Evolutionary conservation across 352 stramenopile species (phyloP).

Genomic region (Globisporangium echinulatum): DNA sequence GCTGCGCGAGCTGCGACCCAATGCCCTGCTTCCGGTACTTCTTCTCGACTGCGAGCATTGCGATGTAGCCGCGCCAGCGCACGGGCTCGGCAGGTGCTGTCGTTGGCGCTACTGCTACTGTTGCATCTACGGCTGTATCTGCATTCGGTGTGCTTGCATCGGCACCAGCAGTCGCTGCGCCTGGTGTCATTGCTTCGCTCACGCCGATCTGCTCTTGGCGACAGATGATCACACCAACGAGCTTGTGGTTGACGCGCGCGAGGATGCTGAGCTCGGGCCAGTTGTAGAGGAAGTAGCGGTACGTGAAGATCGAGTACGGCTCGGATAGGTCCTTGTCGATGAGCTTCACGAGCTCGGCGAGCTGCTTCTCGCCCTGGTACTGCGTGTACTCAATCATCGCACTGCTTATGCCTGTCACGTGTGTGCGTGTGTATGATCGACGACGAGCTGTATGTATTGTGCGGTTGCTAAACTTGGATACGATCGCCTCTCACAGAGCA

Average conservation of each 20-base stretch:
- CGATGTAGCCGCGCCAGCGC: slow-evolving; percentile 89
- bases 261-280: slow-evolving; percentile 91
- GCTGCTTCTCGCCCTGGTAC: slow-evolving; percentile 86
- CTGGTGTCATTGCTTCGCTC: slow-evolving; percentile 33
- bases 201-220: slow-evolving; percentile 81
- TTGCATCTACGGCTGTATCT: too few species aligned
- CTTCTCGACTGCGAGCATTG: slow-evolving; percentile 93
- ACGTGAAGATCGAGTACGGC: slow-evolving; percentile 95
- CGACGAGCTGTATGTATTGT: too few species aligned
- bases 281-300: slow-evolving; percentile 95
- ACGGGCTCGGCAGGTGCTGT: slow-evolving; percentile 1
- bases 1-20: slow-evolving; percentile 79
- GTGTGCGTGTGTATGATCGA: too few species aligned
- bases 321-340: slow-evolving; percentile 94
- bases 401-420: not conserved
- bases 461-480: too few species aligned
- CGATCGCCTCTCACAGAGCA: too few species aligned
- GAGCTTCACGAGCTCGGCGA: slow-evolving; percentile 89
- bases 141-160: too few species aligned
- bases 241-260: slow-evolving; percentile 72
- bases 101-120: not conserved
- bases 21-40: slow-evolving; percentile 88
- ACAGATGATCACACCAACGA: slow-evolving; percentile 91
- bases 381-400: slow-evolving; percentile 40
- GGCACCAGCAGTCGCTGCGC: not conserved